Conservation (phyloP, 208 protist genomes). For the Acanthamoeba castellanii region DNA sequence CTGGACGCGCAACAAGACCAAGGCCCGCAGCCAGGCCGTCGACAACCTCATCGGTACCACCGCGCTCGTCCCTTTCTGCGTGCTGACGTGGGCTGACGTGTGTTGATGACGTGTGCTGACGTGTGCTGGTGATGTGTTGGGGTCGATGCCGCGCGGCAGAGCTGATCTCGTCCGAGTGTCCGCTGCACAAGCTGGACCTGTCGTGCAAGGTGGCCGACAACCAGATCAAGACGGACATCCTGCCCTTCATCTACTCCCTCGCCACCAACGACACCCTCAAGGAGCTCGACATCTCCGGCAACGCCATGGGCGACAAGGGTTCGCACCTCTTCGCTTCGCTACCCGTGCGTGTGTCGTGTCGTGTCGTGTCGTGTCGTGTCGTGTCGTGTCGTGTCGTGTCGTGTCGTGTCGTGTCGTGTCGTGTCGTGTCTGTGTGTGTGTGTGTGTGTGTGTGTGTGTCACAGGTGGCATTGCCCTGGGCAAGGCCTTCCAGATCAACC, state of each 20-base stretch:
- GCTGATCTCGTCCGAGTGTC: constrained; percentile 33
- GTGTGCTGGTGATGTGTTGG: constrained; percentile 57
- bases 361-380: constrained; percentile 48
- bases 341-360: background rate
- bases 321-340: background rate
- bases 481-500: constrained; percentile 85
- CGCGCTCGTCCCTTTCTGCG: background rate
- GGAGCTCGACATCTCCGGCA: constrained; percentile 81
- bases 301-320: constrained; percentile 79
- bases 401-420: background rate
- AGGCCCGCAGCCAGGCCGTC: constrained; percentile 4
- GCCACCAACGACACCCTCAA: constrained; percentile 80
- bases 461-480: constrained; percentile 79
- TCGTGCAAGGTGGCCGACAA: constrained; percentile 32
- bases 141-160: constrained; percentile 19
- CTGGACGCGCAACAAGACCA: constrained; percentile 63
- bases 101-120: constrained; percentile 17
- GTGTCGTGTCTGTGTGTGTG: background rate
- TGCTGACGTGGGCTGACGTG: background rate
- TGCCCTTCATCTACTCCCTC: constrained; percentile 83
- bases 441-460: too few relatives aligned
- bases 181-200: constrained; percentile 41
- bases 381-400: background rate
- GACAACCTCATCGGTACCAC: constrained; percentile 52
- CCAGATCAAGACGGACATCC: constrained; percentile 75